Conservation (phyloP, 1,284 basidiomycete species). For the Cutaneotrichosporon mucoides region DNA sequence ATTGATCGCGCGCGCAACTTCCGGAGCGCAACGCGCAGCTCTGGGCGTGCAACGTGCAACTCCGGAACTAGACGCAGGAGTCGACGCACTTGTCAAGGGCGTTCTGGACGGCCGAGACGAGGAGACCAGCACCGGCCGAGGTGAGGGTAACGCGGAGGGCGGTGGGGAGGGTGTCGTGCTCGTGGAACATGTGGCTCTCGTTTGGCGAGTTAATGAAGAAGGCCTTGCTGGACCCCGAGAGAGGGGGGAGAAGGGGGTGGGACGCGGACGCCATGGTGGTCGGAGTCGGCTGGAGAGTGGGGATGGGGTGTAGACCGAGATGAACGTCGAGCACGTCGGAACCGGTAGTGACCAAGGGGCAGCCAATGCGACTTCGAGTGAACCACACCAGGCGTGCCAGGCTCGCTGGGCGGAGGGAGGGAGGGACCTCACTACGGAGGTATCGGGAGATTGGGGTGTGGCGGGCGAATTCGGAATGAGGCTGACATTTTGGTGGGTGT, state of each 20-base stretch:
- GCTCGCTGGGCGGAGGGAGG: too few species aligned
- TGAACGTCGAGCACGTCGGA: slow-evolving; percentile 7
- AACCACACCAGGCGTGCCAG: slow-evolving; percentile 5
- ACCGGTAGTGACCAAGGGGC: slow-evolving; percentile 2
- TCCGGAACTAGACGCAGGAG: too few species aligned
- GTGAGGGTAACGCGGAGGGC: slow-evolving; percentile 64
- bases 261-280: slow-evolving; percentile 24
- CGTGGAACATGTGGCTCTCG: slow-evolving; percentile 39
- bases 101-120: slow-evolving; percentile 80
- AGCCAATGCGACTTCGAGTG: slow-evolving; percentile 18
- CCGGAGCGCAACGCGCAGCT: too few species aligned
- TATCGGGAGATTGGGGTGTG: slow-evolving; percentile 7
- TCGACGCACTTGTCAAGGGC: slow-evolving; percentile 59
- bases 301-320: background rate
- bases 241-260: slow-evolving; percentile 38
- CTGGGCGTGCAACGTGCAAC: too few species aligned
- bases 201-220: slow-evolving; percentile 39
- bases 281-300: background rate
- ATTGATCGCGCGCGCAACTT: too few species aligned
- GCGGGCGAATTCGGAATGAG: background rate
- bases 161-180: slow-evolving; percentile 34
- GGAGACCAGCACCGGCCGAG: slow-evolving; percentile 66
- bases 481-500: too few species aligned
- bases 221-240: slow-evolving; percentile 21
- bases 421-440: background rate